Evolutionary conservation across 2,329 filamentous ascomycete genomes (phyloP), one percentile per base, ranked within the genome.

Genomic region (Fulvia fulva): DNA sequence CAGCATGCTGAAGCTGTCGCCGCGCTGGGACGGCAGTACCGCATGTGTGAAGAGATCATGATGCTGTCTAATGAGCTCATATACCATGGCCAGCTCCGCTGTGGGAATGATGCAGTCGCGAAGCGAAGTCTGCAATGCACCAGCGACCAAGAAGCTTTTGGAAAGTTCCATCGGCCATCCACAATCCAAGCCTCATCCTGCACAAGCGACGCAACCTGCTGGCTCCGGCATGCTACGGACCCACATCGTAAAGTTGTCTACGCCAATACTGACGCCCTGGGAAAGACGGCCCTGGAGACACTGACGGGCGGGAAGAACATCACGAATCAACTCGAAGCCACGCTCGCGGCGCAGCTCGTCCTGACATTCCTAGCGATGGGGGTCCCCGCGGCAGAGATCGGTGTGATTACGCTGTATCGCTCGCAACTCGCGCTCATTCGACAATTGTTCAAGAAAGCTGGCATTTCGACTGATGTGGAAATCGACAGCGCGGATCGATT

Each of bases 31-130:
- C 91, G 97, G 69, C 94, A 99, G 72, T 99, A 99, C 71, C 90
- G 94, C 61, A 99, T 99, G 94, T 96, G 91, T 68, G 89, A 94
- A 65, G 94, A 99, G 61, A 89, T 99, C 60, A 97, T 97, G 93
- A 83, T 87, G 1, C 82, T 99, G 14, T 95, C 91, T 62, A 99
- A 97, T 73, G 89, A 84, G 1, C 82, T 99, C 56, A 97, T 99
- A 68, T 99, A 99, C 76, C 81, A 87, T n/a, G 93, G 92, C 4
- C 84, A 87, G 34, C 81, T 99, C 37, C 93, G 94, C 68, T 99
- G 94, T 70, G 94, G 94, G 23, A 96, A 87, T 4, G 81, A 88
- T 49, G 80, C 83, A 53, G 85, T 97, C 11, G 89, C 91, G 11
- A 78, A 79, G 32, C 84, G 84, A 37, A 87, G 84, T 47, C 80